Evolutionary conservation across 768 basidiomycete genomes (phyloP), one percentile per base, ranked within the genome.

Genomic region (Coprinellus aureogranulatus): DNA sequence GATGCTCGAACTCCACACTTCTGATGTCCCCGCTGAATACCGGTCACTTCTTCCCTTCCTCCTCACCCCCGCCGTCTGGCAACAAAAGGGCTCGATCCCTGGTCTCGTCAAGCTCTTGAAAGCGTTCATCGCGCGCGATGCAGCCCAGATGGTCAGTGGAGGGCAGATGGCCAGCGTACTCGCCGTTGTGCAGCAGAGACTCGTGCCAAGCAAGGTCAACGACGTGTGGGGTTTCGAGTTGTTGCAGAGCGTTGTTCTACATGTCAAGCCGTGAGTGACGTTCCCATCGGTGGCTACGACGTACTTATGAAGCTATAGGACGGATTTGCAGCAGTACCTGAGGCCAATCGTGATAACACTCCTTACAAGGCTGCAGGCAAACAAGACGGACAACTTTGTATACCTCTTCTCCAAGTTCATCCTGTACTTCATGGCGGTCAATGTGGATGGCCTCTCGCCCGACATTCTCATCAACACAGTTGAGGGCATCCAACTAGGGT

Each of bases 151-250:
- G 80, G 77, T 87, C 28, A 78, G 75, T 9, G 72, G 81, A 16
- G 87, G 87, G 0, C 94, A 96, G 66, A 74, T 94, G 14, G 81
- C 84, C 25, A 81, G 84, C 4, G 83, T 98, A 12, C 76, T 98
- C 30, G 96, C 91, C 47, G 88, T 99, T 54, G 79, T 88, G 9
- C 95, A 97, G 71, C 95, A 97, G 66, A 82, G 94, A 42, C 74
- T 99, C 22, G 86, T 97, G 28, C 91, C 91, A 4, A 88, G 86
- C 18, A 95, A 94, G 68, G 55, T 86, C 25, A 94, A 97, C 65
- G 96, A 99, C 70, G 81, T 75, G 4, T 95, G 90, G 83, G 96
- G 93, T 0, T 94, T 96, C 61, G 94, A 97, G 68, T 75, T 99
- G 12, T 68, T 99, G 47, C 85, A 95, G 58, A 81, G 84, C 4